Evolutionary conservation across 257 asterid species (phyloP).

Genomic region (Nicotiana benthamiana): DNA sequence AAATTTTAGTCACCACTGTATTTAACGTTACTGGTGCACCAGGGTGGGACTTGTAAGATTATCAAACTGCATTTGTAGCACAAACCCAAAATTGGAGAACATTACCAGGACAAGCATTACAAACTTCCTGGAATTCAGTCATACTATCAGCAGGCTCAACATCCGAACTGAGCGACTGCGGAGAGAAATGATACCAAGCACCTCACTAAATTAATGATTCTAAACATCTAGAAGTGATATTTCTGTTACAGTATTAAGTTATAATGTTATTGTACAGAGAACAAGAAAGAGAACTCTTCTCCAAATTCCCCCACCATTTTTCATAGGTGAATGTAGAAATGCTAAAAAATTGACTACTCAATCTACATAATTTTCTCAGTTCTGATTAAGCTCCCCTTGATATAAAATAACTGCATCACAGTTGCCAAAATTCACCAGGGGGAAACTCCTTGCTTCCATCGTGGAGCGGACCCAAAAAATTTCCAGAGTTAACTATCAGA

Average conservation of each 20-base stretch:
- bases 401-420: constrained; percentile 30
- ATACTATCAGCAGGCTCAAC: not conserved
- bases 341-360: constrained; percentile 40
- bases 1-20: not conserved
- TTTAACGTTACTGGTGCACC: not conserved
- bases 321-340: constrained; percentile 24
- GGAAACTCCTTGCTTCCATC: constrained; percentile 39
- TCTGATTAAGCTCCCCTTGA: constrained; percentile 36
- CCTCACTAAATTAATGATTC: not conserved
- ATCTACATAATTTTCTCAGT: constrained; percentile 47
- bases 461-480: constrained; percentile 26
- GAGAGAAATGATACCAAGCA: not conserved
- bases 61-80: not conserved
- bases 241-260: constrained; percentile 41
- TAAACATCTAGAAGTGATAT: constrained; percentile 16
- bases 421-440: constrained; percentile 32
- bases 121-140: not conserved
- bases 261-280: constrained; percentile 45
- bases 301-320: constrained; percentile 31
- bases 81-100: not conserved
- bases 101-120: not conserved
- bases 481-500: constrained; percentile 28
- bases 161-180: not conserved
- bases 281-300: constrained; percentile 23
- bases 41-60: not conserved